Conservation (phyloP, 768 basidiomycete genomes). For the Krasilnikovozyma curviuscula region DNA sequence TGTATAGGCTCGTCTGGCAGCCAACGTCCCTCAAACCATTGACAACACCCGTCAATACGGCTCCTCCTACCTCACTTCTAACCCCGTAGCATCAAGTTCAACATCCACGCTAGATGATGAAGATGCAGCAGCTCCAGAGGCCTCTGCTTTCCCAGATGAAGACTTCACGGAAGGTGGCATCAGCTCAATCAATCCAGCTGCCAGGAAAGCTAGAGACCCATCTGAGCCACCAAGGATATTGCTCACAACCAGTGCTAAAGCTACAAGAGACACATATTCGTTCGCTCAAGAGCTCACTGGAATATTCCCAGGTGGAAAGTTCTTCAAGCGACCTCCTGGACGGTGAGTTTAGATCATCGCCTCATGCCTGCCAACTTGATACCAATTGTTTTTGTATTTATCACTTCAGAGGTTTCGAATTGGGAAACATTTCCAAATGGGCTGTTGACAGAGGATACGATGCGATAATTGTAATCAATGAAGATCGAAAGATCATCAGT, state of each 20-base stretch:
- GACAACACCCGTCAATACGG: slow-evolving; percentile 76
- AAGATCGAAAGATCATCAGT: slow-evolving; percentile 89
- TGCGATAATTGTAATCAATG: slow-evolving; percentile 80
- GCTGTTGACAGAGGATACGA: slow-evolving; percentile 72
- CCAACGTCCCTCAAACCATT: slow-evolving; percentile 75
- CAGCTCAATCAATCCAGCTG: slow-evolving; percentile 8
- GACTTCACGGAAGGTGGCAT: slow-evolving; percentile 7
- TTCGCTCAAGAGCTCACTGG: slow-evolving; percentile 82
- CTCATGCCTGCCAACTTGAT: neutral
- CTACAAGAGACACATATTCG: slow-evolving; percentile 71
- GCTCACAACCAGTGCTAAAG: slow-evolving; percentile 73
- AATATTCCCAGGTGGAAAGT: slow-evolving; percentile 80
- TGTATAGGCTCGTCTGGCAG: slow-evolving; percentile 51
- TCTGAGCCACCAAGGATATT: slow-evolving; percentile 37
- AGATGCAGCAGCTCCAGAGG: slow-evolving; percentile 22
- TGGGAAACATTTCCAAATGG: slow-evolving; percentile 83
- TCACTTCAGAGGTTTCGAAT: slow-evolving; percentile 47
- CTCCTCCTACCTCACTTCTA: slow-evolving; percentile 27
- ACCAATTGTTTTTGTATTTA: neutral
- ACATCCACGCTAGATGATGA: neutral
- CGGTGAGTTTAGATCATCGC: slow-evolving; percentile 18
- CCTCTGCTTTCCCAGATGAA: neutral
- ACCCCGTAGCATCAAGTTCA: slow-evolving; percentile 19
- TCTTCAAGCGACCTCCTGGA: slow-evolving; percentile 65
- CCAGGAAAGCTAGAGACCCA: neutral